These are phyloP conservation scores for Pleurotus eryngii DNA, from an alignment of 768 basidiomycete genomes.

Conservation along the genomic window DNA sequence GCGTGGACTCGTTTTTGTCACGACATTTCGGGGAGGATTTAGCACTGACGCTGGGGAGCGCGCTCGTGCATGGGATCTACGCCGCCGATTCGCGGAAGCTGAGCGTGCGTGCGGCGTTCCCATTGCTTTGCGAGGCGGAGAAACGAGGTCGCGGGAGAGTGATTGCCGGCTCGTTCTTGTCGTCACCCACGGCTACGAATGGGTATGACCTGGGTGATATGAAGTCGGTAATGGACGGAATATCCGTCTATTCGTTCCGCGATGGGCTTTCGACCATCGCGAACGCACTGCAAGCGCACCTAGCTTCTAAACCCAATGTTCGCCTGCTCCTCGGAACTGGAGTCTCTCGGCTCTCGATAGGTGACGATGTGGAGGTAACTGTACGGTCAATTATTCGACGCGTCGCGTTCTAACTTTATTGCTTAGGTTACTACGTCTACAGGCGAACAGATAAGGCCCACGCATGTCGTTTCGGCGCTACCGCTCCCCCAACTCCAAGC, in stretches of 20 bases:
- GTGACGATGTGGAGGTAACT: conserved; percentile 44
- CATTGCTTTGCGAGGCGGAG: conserved; percentile 68
- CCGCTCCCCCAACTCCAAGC: conserved; percentile 53
- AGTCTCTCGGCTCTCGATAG: conserved; percentile 32
- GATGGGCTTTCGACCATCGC: conserved; percentile 74
- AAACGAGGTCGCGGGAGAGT: conserved; percentile 68
- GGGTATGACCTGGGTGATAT: conserved; percentile 49
- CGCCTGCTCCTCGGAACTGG: conserved; percentile 43
- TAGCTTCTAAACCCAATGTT: conserved; percentile 54
- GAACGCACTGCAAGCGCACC: conserved; percentile 43
- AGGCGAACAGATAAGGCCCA: conserved; percentile 34
- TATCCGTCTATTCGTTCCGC: conserved; percentile 77
- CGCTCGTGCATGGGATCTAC: conserved; percentile 91
- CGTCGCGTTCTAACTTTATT: background rate
- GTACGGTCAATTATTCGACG: conserved; percentile 2
- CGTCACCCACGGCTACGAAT: conserved; percentile 10
- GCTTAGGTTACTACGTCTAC: conserved; percentile 29
- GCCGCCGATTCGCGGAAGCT: conserved; percentile 77
- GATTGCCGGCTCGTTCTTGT: conserved; percentile 50
- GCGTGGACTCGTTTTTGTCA: conserved; percentile 72
- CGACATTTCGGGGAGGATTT: conserved; percentile 71
- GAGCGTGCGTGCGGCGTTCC: conserved; percentile 77
- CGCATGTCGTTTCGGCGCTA: conserved; percentile 77
- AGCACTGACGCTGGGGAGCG: conserved; percentile 73
- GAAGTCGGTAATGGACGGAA: conserved; percentile 44